Percentiles rank a stretch among this genome's conserved stretches.
Conservation (phyloP, 768 basidiomycete species). For the Termitomyces sp. region DNA sequence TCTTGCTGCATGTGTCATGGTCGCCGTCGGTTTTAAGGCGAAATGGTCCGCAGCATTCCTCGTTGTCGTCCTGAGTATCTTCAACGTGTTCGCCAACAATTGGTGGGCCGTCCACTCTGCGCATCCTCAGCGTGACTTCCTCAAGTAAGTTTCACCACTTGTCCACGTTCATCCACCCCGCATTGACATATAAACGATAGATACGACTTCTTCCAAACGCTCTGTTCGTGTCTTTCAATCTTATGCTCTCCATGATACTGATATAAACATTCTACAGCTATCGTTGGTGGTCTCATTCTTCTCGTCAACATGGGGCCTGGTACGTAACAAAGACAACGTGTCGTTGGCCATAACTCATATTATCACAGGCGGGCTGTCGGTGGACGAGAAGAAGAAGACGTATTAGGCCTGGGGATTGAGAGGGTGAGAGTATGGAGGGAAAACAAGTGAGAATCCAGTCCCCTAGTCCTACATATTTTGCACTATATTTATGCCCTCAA, state of each 20-base stretch:
- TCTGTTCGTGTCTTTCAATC: slow-evolving; percentile 46
- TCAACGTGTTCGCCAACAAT: slow-evolving; percentile 99
- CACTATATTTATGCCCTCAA: slow-evolving; percentile 20
- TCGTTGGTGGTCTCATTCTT: slow-evolving; percentile 95
- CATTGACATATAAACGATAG: slow-evolving; percentile 38
- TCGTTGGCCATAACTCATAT: slow-evolving; percentile 10
- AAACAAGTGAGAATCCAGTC: slow-evolving; percentile 6
- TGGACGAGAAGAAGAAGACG: slow-evolving; percentile 99
- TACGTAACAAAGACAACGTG: slow-evolving; percentile 30
- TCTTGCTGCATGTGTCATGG: slow-evolving; percentile 90
- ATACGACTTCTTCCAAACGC: slow-evolving; percentile 99
- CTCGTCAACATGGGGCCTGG: slow-evolving; percentile 98
- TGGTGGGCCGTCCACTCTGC: slow-evolving; percentile 94
- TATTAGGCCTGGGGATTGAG: slow-evolving; percentile 40
- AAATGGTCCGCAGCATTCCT: slow-evolving; percentile 98
- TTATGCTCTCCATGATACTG: slow-evolving; percentile 2
- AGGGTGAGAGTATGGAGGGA: slow-evolving; percentile 4
- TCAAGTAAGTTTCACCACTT: slow-evolving; percentile 66
- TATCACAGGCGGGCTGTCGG: slow-evolving; percentile 79
- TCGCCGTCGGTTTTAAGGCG: slow-evolving; percentile 98
- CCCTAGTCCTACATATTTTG: slow-evolving; percentile 15
- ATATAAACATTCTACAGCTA: slow-evolving; percentile 43
- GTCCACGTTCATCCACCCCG: not conserved
- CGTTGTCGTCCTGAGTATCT: slow-evolving; percentile 84
- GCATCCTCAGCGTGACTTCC: slow-evolving; percentile 96